These are phyloP conservation scores for Pyrus communis DNA, from an alignment of 306 rosid genomes.

Conservation along the genomic window DNA sequence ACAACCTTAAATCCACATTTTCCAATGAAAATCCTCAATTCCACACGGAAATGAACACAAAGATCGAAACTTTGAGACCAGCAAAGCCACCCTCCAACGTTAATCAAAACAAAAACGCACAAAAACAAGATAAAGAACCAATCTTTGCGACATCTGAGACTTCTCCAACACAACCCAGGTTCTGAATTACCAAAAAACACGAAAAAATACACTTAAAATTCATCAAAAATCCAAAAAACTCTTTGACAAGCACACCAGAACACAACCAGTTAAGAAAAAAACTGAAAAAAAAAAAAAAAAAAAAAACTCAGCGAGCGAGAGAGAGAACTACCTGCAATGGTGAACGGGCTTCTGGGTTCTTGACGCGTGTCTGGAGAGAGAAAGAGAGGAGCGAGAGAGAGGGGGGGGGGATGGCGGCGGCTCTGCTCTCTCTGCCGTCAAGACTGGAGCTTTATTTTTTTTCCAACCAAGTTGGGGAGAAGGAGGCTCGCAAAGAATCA, in stretches of 20 bases:
- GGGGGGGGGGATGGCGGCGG: conserved; percentile 14
- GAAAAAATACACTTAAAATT: neutral
- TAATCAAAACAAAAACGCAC: neutral
- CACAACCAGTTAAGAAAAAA: neutral
- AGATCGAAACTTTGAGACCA: neutral
- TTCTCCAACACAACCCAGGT: neutral
- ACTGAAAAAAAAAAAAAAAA: neutral
- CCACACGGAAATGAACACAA: neutral
- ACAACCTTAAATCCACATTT: neutral
- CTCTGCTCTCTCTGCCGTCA: conserved; percentile 26
- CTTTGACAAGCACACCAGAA: conserved; percentile 6
- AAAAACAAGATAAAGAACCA: neutral
- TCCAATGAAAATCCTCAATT: neutral
- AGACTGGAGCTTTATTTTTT: conserved; percentile 14
- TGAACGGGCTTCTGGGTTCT: conserved; percentile 5
- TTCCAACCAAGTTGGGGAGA: conserved; percentile 49
- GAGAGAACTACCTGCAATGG: conserved; percentile 29
- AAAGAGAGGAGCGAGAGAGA: neutral
- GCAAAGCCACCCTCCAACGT: neutral
- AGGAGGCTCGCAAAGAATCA: conserved; percentile 6
- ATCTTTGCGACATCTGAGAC: conserved; percentile 1
- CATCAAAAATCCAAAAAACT: neutral
- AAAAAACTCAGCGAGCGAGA: neutral
- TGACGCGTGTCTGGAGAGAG: neutral
- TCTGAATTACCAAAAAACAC: neutral